Percentiles rank a stretch among this genome's conserved stretches.
These are phyloP conservation scores for Cicer chorassanicum DNA, from an alignment of 306 rosid genomes.

Conservation along the genomic window DNA sequence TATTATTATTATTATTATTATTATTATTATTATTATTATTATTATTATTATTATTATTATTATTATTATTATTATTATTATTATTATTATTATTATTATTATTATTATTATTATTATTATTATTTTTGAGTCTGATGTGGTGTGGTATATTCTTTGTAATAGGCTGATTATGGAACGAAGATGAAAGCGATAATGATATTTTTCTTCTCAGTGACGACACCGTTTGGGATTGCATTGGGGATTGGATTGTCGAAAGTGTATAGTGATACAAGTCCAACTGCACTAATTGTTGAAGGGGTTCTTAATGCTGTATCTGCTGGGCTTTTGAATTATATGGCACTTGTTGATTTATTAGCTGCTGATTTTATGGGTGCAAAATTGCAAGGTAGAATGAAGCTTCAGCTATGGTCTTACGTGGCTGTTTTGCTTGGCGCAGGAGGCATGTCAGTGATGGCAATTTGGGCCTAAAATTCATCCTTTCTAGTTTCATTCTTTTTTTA, in stretches of 20 bases:
- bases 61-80: not conserved
- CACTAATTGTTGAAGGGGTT: slow-evolving; percentile 69
- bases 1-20: not conserved
- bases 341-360: slow-evolving; percentile 64
- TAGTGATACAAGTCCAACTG: slow-evolving; percentile 54
- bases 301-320: slow-evolving; percentile 72
- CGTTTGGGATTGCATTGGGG: slow-evolving; percentile 69
- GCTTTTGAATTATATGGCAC: slow-evolving; percentile 67
- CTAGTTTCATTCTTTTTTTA: too few relatives aligned
- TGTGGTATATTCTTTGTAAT: not conserved
- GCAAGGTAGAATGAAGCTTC: slow-evolving; percentile 58
- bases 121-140: not conserved
- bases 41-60: not conserved
- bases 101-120: not conserved
- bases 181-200: slow-evolving; percentile 55
- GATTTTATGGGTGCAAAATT: slow-evolving; percentile 67
- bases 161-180: slow-evolving; percentile 64
- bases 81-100: not conserved
- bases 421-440: slow-evolving; percentile 70
- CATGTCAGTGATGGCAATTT: slow-evolving; percentile 73
- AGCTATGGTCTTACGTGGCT: slow-evolving; percentile 49
- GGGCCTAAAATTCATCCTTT: slow-evolving; percentile 54
- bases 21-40: not conserved
- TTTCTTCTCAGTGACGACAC: slow-evolving; percentile 73
- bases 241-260: slow-evolving; percentile 62